Percentiles rank a stretch among this genome's conserved stretches.
Conservation (phyloP, 2,329 filamentous ascomycete species). For the Claviceps citrina region DNA sequence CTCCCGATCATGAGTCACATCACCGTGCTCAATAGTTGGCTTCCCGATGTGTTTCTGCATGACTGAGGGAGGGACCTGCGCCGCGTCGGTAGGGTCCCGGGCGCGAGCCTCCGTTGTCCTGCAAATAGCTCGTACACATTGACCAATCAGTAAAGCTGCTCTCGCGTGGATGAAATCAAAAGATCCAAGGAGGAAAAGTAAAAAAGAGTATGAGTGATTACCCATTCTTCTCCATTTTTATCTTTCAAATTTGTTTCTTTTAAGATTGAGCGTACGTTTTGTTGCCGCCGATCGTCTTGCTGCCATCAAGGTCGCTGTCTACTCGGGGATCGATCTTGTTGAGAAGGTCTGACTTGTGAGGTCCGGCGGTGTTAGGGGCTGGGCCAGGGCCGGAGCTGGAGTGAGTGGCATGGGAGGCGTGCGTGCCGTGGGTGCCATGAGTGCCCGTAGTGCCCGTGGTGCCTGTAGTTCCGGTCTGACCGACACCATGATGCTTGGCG, state of each 20-base stretch:
- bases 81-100: constrained; percentile 39
- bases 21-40: constrained; percentile 29
- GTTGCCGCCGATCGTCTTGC: constrained; percentile 38
- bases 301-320: constrained; percentile 39
- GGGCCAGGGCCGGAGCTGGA: constrained; percentile 14
- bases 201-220: background rate
- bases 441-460: constrained; percentile 17
- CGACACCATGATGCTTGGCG: constrained; percentile 16
- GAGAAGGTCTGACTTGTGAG: constrained; percentile 34
- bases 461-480: background rate
- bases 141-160: background rate
- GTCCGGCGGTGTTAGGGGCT: constrained; percentile 21
- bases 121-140: background rate
- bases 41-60: constrained; percentile 31
- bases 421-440: constrained; percentile 3
- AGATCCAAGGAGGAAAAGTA: background rate
- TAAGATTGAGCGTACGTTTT: constrained; percentile 28
- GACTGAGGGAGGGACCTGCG: constrained; percentile 42
- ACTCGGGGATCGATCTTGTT: constrained; percentile 43
- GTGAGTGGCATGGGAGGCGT: background rate
- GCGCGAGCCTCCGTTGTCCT: constrained; percentile 19
- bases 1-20: constrained; percentile 26
- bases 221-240: constrained; percentile 10
- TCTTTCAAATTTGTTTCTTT: constrained; percentile 9
- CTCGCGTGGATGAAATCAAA: background rate